Conservation (phyloP, 2,329 filamentous ascomycete genomes). For the Cladorrhinum sp. region DNA sequence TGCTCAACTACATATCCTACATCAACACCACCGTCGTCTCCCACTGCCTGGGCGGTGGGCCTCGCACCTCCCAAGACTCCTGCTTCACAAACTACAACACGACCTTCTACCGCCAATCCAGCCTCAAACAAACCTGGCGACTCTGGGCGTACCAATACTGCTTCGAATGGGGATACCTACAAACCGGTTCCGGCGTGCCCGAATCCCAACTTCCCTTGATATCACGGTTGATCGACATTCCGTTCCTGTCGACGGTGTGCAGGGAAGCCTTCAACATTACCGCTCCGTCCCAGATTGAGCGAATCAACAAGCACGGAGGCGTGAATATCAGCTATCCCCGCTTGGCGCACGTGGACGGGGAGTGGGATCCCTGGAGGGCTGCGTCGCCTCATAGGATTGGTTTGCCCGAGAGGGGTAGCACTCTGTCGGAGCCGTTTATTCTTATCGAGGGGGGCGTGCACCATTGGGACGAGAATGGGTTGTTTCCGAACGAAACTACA, state of each 20-base stretch:
- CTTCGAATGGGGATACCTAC: conserved; percentile 72
- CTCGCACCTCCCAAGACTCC: conserved; percentile 36
- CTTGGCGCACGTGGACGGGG: conserved; percentile 73
- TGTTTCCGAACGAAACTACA: conserved; percentile 62
- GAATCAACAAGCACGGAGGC: conserved; percentile 74
- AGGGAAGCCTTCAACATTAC: conserved; percentile 67
- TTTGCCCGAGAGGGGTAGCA: conserved; percentile 55
- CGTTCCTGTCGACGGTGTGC: conserved; percentile 63
- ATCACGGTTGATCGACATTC: conserved; percentile 65
- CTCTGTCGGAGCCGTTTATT: conserved; percentile 66
- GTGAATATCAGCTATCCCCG: conserved; percentile 70
- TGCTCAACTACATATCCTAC: conserved; percentile 54
- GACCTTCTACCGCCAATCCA: conserved; percentile 34
- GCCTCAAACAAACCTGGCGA: conserved; percentile 41
- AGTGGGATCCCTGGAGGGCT: conserved; percentile 75
- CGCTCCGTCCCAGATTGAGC: conserved; percentile 56
- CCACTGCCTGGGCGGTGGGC: neutral
- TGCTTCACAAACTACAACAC: conserved; percentile 39
- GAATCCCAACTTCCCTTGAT: conserved; percentile 62
- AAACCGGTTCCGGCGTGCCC: conserved; percentile 69
- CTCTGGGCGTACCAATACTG: conserved; percentile 55
- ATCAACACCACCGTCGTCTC: conserved; percentile 31
- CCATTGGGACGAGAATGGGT: conserved; percentile 74
- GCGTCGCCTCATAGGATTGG: conserved; percentile 68
- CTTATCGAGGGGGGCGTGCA: conserved; percentile 73